Conservation (phyloP, 345 rosid genomes). For the Salix dunnii region DNA sequence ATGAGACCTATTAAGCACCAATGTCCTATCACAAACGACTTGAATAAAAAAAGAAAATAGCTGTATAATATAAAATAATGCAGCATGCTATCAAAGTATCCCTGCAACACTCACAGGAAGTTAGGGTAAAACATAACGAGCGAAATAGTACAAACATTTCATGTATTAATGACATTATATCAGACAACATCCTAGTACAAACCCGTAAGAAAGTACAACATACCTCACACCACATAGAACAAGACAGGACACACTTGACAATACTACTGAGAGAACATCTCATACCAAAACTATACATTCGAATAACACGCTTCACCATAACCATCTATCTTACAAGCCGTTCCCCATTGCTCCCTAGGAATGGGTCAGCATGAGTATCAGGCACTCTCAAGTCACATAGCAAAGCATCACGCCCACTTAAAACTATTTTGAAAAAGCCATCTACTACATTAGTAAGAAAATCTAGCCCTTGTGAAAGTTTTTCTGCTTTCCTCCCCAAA, state of each 20-base stretch:
- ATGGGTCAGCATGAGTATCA: slow-evolving; percentile 28
- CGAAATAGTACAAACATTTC: slow-evolving; percentile 1
- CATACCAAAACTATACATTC: slow-evolving; percentile 22
- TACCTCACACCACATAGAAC: slow-evolving; percentile 11
- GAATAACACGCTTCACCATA: slow-evolving; percentile 18
- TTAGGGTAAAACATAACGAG: not conserved
- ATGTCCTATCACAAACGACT: not conserved
- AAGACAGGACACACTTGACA: slow-evolving; percentile 11
- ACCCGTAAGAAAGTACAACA: not conserved
- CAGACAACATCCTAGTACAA: slow-evolving; percentile 19
- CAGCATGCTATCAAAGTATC: too few species aligned
- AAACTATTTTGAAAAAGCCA: slow-evolving; percentile 68
- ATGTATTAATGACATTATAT: slow-evolving; percentile 13
- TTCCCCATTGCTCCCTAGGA: slow-evolving; percentile 29
- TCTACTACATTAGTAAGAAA: slow-evolving; percentile 64
- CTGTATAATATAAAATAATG: too few species aligned
- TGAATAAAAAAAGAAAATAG: too few species aligned
- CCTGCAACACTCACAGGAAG: not conserved
- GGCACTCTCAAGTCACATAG: slow-evolving; percentile 66
- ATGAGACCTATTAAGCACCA: not conserved
- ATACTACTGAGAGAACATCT: slow-evolving; percentile 9
- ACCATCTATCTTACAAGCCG: slow-evolving; percentile 27
- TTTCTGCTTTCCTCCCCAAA: slow-evolving; percentile 40
- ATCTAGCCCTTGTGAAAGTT: slow-evolving; percentile 66
- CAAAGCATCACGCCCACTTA: slow-evolving; percentile 78